Evolutionary conservation across 192 early-diverging fungal genomes (phyloP).

Genomic region (Mortierella hygrophila): DNA sequence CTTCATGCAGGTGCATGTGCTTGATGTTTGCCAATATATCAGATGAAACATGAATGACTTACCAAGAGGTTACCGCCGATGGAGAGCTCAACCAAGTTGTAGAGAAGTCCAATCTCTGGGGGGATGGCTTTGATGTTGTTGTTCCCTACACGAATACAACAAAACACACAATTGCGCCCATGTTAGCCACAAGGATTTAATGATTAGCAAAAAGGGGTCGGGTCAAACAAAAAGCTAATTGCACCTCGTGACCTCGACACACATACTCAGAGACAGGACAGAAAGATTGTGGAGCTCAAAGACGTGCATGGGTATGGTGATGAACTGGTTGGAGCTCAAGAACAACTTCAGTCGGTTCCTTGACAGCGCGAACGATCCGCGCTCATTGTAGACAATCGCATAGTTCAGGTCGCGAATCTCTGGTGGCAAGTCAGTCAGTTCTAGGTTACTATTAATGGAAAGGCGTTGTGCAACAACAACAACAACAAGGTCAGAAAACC

Average conservation of each 20-base stretch:
- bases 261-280: constrained; percentile 63
- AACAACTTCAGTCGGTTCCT: constrained; percentile 58
- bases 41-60: neutral
- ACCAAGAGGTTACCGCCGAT: constrained; percentile 62
- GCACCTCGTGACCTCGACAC: neutral
- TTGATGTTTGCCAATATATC: neutral
- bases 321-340: constrained; percentile 57
- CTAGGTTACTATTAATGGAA: constrained; percentile 24
- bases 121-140: constrained; percentile 57
- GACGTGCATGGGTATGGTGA: constrained; percentile 47
- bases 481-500: neutral
- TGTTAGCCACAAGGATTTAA: neutral
- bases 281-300: constrained; percentile 60
- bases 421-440: constrained; percentile 39
- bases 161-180: neutral
- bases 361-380: constrained; percentile 45
- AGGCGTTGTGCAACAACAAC: neutral
- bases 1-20: neutral
- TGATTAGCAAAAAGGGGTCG: neutral
- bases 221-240: neutral
- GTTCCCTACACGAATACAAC: constrained; percentile 38
- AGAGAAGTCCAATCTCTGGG: constrained; percentile 58
- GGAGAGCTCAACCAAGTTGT: constrained; percentile 62
- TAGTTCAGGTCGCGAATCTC: constrained; percentile 46
- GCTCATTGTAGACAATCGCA: constrained; percentile 47